Evolutionary conservation across 306 rosid genomes (phyloP).

Genomic region (Castanopsis chinensis): DNA sequence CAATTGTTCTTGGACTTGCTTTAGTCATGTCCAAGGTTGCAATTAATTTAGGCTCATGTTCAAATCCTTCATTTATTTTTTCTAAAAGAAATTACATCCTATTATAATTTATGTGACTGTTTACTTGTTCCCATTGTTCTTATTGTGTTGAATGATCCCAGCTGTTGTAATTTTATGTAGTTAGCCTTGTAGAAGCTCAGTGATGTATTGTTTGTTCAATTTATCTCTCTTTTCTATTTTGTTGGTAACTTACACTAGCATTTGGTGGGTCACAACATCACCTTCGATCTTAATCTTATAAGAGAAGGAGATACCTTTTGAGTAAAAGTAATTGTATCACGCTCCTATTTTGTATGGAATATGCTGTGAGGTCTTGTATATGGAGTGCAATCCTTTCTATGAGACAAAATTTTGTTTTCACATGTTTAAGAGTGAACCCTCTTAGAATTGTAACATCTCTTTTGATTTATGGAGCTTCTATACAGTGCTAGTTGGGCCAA

Average conservation of each 20-base stretch:
- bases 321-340: background rate
- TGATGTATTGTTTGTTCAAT: background rate
- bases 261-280: too few relatives aligned
- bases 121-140: too few relatives aligned
- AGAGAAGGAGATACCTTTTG: too few relatives aligned
- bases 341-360: background rate
- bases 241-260: too few relatives aligned
- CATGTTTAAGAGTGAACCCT: background rate
- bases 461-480: background rate
- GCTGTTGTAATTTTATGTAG: background rate
- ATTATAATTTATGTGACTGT: too few relatives aligned
- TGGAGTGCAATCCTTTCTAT: background rate
- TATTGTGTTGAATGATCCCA: background rate
- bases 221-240: background rate
- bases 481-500: background rate
- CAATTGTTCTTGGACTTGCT: background rate
- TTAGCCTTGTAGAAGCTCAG: background rate
- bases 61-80: too few relatives aligned
- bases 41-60: background rate
- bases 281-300: too few relatives aligned
- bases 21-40: background rate
- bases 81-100: too few relatives aligned
- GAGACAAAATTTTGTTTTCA: background rate
- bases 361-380: background rate
- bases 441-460: background rate